Evolutionary conservation across 108 stramenopile species (phyloP), one percentile per base, ranked within the genome.

Genomic region (Seminavis robusta): DNA sequence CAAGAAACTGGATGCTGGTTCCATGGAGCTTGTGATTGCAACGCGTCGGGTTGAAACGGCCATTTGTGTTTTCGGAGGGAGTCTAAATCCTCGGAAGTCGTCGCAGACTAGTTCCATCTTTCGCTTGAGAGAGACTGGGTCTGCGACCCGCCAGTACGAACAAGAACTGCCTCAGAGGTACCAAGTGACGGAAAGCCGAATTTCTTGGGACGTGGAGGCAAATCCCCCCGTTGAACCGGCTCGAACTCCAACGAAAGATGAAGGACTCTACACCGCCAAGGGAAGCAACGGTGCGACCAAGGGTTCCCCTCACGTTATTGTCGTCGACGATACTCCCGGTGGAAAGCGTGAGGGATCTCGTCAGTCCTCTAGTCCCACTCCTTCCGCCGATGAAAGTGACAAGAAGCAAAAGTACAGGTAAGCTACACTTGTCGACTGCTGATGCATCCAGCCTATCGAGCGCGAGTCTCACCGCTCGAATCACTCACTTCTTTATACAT

Each of bases 31-130:
- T 19, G 26, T 21, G 3, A 61, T 83, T 46, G 89, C 83, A 6
- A 66, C 59, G 36, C 71, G 73, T 16, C 46, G 89, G 23, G 64
- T 91, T 9, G 76, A 76, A 31, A 63, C 75, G 17, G 76, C 89
- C 7, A 73, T 91, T 21, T 80, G 71, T 63, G 80, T 83, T 20
- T 88, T 88, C 52, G 90, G 90, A 19, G 90, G 90, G 3, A 63
- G 60, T 29, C 47, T 75, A 21, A 52, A 40, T 19, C n/a, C 48
- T 20, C 24, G 29, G 33, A 19, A 44, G 33, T 23, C 11, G 32
- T 55, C 33, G 15, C 26, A 50, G 43, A 26, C 33, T 2, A 13
- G 32, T 10, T 56, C 73, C 52, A 71, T 71, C 50, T 74, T 70
- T 60, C 49, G 69, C 21, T 3, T 42, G 5, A 52, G 26, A 1